phyloP scores from a whole-genome alignment of 352 stramenopile genomes.

The Elongisporangium prolatum region DNA sequence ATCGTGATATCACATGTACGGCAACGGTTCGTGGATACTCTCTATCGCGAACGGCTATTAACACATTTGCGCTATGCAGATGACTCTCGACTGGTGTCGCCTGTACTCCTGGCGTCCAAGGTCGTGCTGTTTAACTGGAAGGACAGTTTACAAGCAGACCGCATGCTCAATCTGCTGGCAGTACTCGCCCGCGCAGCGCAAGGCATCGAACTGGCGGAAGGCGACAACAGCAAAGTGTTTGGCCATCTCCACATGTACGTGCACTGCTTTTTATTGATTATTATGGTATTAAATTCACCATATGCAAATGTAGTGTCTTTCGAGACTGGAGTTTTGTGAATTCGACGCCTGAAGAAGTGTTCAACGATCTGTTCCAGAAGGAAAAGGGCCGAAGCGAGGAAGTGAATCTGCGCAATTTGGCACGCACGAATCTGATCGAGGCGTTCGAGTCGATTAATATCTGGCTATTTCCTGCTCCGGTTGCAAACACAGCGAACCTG shows the following conservation, averaged over 20 bases:
- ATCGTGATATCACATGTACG: slow-evolving; percentile 82
- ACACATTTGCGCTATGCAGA: slow-evolving; percentile 23
- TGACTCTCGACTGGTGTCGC: slow-evolving; percentile 79
- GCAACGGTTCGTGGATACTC: not conserved
- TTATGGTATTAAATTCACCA: not conserved
- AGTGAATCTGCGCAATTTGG: slow-evolving; percentile 77
- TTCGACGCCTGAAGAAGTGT: slow-evolving; percentile 76
- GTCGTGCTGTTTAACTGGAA: slow-evolving; percentile 90
- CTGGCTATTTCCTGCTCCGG: slow-evolving; percentile 80
- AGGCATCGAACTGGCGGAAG: slow-evolving; percentile 73
- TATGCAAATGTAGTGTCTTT: slow-evolving; percentile 47
- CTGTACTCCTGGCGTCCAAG: slow-evolving; percentile 80
- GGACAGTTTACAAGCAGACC: slow-evolving; percentile 79
- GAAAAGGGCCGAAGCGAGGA: slow-evolving; percentile 78
- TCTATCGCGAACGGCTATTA: not conserved
- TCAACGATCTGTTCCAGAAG: slow-evolving; percentile 74
- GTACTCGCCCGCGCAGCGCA: slow-evolving; percentile 75
- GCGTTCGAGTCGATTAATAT: slow-evolving; percentile 85
- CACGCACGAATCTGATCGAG: slow-evolving; percentile 64
- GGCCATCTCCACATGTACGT: slow-evolving; percentile 84
- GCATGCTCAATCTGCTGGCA: slow-evolving; percentile 81
- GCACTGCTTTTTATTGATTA: not conserved
- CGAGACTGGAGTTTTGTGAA: slow-evolving; percentile 89
- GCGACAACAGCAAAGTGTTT: slow-evolving; percentile 80
- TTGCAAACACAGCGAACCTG: slow-evolving; percentile 73